phyloP scores from a whole-genome alignment of 2,329 filamentous ascomycete species.

The Neofusicoccum parvum region DNA sequence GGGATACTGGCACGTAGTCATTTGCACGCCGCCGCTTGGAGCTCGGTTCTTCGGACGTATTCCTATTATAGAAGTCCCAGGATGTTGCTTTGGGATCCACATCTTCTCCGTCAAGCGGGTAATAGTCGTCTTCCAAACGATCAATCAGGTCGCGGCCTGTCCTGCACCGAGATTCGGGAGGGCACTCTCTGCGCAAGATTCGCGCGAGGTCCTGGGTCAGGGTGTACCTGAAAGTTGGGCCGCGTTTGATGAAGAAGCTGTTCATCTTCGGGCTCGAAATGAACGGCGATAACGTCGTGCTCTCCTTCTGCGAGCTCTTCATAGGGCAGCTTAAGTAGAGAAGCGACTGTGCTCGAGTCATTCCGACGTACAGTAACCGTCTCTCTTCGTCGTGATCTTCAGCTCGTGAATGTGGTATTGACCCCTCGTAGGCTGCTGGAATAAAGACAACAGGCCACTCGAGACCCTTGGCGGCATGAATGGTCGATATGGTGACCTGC shows the following conservation, averaged over 20 bases:
- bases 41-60: conserved; percentile 10
- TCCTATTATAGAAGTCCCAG: conserved; percentile 23
- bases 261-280: conserved; percentile 60
- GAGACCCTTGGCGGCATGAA: conserved; percentile 92
- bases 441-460: conserved; percentile 97
- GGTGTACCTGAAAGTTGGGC: conserved; percentile 67
- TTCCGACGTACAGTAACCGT: conserved; percentile 88
- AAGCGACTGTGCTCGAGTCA: conserved; percentile 87
- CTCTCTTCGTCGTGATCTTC: conserved; percentile 89
- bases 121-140: conserved; percentile 38
- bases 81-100: conserved; percentile 33
- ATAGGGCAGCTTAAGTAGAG: conserved; percentile 83
- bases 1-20: conserved; percentile 20
- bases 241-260: conserved; percentile 60
- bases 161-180: conserved; percentile 46
- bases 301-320: conserved; percentile 63
- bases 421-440: conserved; percentile 84
- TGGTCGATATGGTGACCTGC: conserved; percentile 88
- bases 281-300: conserved; percentile 72
- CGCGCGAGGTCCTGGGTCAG: conserved; percentile 68
- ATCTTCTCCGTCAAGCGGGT: conserved; percentile 38
- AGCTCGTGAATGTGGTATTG: conserved; percentile 83
- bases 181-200: conserved; percentile 68
- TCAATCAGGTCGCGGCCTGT: conserved; percentile 31
- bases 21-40: conserved; percentile 32